These are phyloP conservation scores for Amanita polypyramis DNA, from an alignment of 768 basidiomycete species.

Conservation along the genomic window DNA sequence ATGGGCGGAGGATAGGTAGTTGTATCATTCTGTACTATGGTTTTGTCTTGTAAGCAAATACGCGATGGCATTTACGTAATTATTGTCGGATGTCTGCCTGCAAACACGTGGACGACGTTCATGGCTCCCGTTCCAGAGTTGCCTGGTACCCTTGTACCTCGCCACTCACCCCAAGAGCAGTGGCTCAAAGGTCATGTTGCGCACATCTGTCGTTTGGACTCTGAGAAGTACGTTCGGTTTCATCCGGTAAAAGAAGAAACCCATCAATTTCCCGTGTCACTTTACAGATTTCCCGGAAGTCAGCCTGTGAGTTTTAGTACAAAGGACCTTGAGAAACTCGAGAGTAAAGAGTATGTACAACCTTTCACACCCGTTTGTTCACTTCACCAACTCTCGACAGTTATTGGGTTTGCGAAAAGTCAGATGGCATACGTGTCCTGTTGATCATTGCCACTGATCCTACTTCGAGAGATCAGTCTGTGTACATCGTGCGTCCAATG, in stretches of 20 bases:
- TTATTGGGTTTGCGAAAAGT: slow-evolving; percentile 99
- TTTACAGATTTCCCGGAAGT: slow-evolving; percentile 79
- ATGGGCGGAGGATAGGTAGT: slow-evolving; percentile 89
- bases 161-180: slow-evolving; percentile 46
- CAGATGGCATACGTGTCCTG: slow-evolving; percentile 88
- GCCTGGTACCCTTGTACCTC: slow-evolving; percentile 49
- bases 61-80: slow-evolving; percentile 11
- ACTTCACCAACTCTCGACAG: slow-evolving; percentile 28
- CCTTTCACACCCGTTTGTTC: slow-evolving; percentile 4
- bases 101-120: not conserved
- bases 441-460: slow-evolving; percentile 64
- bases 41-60: slow-evolving; percentile 14
- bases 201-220: slow-evolving; percentile 50
- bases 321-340: slow-evolving; percentile 63
- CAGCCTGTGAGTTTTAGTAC: slow-evolving; percentile 88
- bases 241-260: not conserved
- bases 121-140: slow-evolving; percentile 62
- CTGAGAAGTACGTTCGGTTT: slow-evolving; percentile 42
- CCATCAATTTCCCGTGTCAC: slow-evolving; percentile 4
- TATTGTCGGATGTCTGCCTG: not conserved
- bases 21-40: slow-evolving; percentile 10
- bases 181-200: slow-evolving; percentile 62
- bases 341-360: slow-evolving; percentile 68
- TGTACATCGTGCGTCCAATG: slow-evolving; percentile 59
- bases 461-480: slow-evolving; percentile 38